Percentiles rank a stretch among this genome's conserved stretches.
These are phyloP conservation scores for Lepiota venenata DNA, from an alignment of 768 basidiomycete species.

Conservation along the genomic window DNA sequence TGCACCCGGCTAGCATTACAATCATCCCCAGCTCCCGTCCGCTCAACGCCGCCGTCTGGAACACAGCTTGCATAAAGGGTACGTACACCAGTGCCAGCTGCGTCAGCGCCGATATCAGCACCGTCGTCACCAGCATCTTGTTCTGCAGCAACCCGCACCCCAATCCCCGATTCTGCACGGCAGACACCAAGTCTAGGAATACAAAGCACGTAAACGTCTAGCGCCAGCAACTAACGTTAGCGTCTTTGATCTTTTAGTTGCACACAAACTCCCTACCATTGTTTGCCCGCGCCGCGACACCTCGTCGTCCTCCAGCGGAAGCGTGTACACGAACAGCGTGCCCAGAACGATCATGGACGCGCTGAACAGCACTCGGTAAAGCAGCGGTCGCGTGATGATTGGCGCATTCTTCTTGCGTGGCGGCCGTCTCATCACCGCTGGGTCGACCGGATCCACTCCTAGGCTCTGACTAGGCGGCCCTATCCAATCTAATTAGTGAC, in stretches of 20 bases:
- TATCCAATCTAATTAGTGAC: slow-evolving; percentile 23
- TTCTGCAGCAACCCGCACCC: slow-evolving; percentile 83
- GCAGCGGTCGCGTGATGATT: slow-evolving; percentile 72
- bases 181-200: slow-evolving; percentile 94
- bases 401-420: slow-evolving; percentile 92
- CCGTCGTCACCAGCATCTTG: slow-evolving; percentile 86
- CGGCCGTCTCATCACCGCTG: slow-evolving; percentile 86
- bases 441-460: slow-evolving; percentile 95
- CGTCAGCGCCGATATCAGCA: slow-evolving; percentile 79
- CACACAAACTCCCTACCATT: slow-evolving; percentile 60
- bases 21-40: slow-evolving; percentile 68
- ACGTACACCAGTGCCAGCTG: slow-evolving; percentile 89
- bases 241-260: slow-evolving; percentile 1
- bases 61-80: slow-evolving; percentile 85
- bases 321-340: slow-evolving; percentile 83
- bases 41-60: slow-evolving; percentile 86
- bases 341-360: slow-evolving; percentile 90
- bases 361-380: slow-evolving; percentile 86
- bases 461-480: slow-evolving; percentile 94
- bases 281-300: slow-evolving; percentile 91
- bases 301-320: slow-evolving; percentile 78
- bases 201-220: slow-evolving; percentile 98
- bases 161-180: slow-evolving; percentile 90
- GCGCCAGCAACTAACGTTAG: slow-evolving; percentile 1
- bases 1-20: slow-evolving; percentile 60